A percentile compares a stretch with the other conserved stretches of the same genome.
Evolutionary conservation across 1,284 basidiomycete species (phyloP).

Genomic region (Laetiporus sulphureus): DNA sequence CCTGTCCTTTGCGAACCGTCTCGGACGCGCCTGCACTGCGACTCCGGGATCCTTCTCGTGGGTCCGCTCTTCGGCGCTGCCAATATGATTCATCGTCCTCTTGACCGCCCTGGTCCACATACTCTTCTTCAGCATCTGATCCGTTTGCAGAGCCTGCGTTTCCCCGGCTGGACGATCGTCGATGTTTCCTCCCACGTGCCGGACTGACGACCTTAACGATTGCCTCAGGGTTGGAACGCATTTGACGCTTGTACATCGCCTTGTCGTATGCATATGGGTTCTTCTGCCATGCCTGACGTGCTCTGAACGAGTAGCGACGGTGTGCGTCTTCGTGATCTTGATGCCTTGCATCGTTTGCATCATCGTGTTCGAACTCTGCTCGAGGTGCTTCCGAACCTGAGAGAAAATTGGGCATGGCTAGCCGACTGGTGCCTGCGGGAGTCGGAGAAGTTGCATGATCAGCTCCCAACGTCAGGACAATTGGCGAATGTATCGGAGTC

Average conservation of each 20-base stretch:
- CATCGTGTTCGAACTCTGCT: neutral
- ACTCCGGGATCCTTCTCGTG: neutral
- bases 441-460: neutral
- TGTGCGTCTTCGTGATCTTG: constrained; percentile 7
- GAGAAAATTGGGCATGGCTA: neutral
- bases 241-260: constrained; percentile 17
- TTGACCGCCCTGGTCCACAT: neutral
- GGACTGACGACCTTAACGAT: constrained; percentile 20
- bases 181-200: constrained; percentile 9
- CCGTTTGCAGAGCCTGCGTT: constrained; percentile 4
- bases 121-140: constrained; percentile 4
- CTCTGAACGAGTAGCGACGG: constrained; percentile 20
- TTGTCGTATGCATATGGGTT: constrained; percentile 23
- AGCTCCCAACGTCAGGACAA: neutral
- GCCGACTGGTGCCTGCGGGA: too few species aligned
- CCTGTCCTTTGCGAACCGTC: neutral
- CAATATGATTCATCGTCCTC: neutral
- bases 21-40: neutral
- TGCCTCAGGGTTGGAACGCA: constrained; percentile 22
- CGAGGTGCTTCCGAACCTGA: neutral
- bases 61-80: neutral
- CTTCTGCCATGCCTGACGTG: constrained; percentile 16
- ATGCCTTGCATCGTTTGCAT: neutral
- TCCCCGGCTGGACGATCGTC: constrained; percentile 6
- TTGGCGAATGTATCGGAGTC: neutral